A percentile compares a stretch with the other conserved stretches of the same genome.
phyloP scores from a whole-genome alignment of 345 rosid genomes.

The Citrus australasica region DNA sequence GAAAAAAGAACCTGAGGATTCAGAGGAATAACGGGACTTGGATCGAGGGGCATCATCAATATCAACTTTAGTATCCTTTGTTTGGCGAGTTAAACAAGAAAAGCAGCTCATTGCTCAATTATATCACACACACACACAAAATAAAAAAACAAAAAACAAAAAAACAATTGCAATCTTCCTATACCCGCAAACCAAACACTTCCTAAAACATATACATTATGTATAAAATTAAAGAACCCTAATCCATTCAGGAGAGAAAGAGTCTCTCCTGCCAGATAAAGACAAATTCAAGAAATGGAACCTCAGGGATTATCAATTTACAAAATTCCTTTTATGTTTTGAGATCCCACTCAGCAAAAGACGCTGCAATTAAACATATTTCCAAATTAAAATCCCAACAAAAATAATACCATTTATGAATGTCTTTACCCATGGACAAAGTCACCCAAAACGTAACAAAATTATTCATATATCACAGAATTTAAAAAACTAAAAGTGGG shows the following conservation, averaged over 20 bases:
- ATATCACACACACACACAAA: not conserved
- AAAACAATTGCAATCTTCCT: too few species aligned
- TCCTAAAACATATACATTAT: not conserved
- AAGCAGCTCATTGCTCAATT: slow-evolving; percentile 64
- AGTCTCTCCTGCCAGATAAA: not conserved
- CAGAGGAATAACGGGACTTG: slow-evolving; percentile 32
- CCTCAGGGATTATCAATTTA: too few species aligned
- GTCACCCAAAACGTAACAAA: not conserved
- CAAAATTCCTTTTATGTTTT: not conserved
- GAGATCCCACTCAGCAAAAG: slow-evolving; percentile 2
- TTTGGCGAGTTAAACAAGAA: slow-evolving; percentile 59
- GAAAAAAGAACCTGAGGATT: slow-evolving; percentile 46
- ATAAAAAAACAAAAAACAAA: too few species aligned
- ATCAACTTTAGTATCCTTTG: slow-evolving; percentile 62
- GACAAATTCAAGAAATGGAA: not conserved
- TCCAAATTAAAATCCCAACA: not conserved
- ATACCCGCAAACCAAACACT: not conserved
- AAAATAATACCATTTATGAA: not conserved
- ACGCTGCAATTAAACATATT: not conserved
- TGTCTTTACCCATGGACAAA: not conserved
- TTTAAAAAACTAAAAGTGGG: not conserved
- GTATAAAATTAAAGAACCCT: not conserved
- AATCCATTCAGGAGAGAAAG: not conserved
- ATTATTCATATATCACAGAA: not conserved
- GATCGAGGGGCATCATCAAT: slow-evolving; percentile 57